Evolutionary conservation across 2,329 filamentous ascomycete genomes (phyloP), one percentile per base, ranked within the genome.

Genomic region (Clonostachys solani): DNA sequence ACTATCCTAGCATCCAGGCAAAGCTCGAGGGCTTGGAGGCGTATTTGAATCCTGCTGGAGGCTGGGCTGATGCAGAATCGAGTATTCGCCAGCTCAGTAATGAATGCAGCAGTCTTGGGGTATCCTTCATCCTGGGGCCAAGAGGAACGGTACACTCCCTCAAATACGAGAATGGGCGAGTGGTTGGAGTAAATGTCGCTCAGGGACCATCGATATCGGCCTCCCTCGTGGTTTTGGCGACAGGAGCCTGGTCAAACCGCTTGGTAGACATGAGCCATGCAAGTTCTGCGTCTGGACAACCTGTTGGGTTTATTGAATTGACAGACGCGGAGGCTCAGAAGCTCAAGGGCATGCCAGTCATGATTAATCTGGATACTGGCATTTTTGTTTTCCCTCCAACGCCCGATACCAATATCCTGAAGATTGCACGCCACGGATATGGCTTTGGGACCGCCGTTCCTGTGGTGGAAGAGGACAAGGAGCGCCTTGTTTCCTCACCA

Each of bases 221-320:
- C 2, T 75, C 80, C 48, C 68, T 85, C 8, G 79, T 82, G 10
- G 70, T 89, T 2, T 66, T 90, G 4, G 82, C 86, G 2, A 78
- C 84, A 2, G 86, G 86, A 10, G 84, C 86, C 4, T 89, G 86
- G 85, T 83, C 83, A 13, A 64, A 63, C 13, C 44, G 55, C 2
- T 43, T 67, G 1, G 13, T 89, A 40, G 80, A 86, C 55, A 67
- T 88, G 2, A 72, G 77, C 23, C 83, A 84, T 40, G 74, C 82
- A 13, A 78, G 76, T 19, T 74, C 79, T 46, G 79, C 83, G 0
- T 86, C 83, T 0, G 85, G 83, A 1, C 86, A 89, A 53, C 73
- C 77, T 1, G 64, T 89, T 13, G 81, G 78, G 0, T 89, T 87
- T 64, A 72, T 87, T 51, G 70, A 74, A 47, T 73, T 89, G 45